Conservation (phyloP, 2,329 filamentous ascomycete species). For the Diaporthe sp. region DNA sequence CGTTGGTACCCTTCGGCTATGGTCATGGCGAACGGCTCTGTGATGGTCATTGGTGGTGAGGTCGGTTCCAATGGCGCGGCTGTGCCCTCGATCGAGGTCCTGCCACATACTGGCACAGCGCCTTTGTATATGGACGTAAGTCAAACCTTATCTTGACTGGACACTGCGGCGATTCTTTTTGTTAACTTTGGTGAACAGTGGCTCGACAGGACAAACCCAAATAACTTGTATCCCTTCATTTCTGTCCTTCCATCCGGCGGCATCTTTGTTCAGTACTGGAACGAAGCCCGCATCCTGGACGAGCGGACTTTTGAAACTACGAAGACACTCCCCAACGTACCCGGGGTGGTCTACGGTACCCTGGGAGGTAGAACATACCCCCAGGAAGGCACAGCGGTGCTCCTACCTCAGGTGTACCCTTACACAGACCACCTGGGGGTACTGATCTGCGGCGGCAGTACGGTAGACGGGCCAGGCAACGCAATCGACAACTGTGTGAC, state of each 20-base stretch:
- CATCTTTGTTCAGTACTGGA: constrained; percentile 69
- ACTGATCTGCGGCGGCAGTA: constrained; percentile 67
- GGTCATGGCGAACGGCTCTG: constrained; percentile 66
- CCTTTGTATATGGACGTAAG: constrained; percentile 54
- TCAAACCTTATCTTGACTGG: background rate
- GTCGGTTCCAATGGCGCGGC: constrained; percentile 61
- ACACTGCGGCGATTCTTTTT: background rate
- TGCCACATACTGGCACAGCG: constrained; percentile 57
- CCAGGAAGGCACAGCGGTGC: constrained; percentile 63
- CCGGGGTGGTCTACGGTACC: constrained; percentile 63
- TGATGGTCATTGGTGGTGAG: constrained; percentile 64
- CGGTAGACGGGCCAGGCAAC: constrained; percentile 53
- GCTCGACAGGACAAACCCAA: constrained; percentile 64
- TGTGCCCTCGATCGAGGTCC: constrained; percentile 63
- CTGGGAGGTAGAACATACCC: constrained; percentile 66
- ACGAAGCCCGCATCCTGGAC: constrained; percentile 67
- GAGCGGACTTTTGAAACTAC: constrained; percentile 60
- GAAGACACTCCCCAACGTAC: constrained; percentile 62
- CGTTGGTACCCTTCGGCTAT: constrained; percentile 66
- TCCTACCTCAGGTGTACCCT: constrained; percentile 65
- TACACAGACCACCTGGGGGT: constrained; percentile 59
- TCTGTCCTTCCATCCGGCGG: constrained; percentile 62
- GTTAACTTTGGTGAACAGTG: constrained; percentile 43
- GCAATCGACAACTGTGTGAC: constrained; percentile 70
- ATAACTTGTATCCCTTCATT: constrained; percentile 70